These are phyloP conservation scores for Saturnispora dispora DNA, from an alignment of 805 yeast species.

Conservation along the genomic window DNA sequence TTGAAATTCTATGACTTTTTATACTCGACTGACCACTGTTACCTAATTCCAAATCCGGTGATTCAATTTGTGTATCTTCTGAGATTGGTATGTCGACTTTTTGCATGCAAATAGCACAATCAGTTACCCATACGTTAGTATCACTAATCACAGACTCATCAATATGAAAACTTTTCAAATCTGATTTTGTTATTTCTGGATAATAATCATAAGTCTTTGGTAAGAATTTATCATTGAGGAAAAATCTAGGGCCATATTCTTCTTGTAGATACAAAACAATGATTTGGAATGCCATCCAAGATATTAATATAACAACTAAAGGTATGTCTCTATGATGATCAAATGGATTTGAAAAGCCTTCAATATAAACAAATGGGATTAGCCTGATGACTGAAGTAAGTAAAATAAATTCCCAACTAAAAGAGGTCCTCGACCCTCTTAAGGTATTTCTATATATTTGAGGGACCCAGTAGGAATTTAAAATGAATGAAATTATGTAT, in stretches of 20 bases:
- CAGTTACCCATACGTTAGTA: slow-evolving; percentile 42
- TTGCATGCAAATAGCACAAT: slow-evolving; percentile 88
- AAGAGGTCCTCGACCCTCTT: slow-evolving; percentile 57
- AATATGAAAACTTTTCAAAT: slow-evolving; percentile 48
- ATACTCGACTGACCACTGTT: not conserved
- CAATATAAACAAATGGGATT: slow-evolving; percentile 55
- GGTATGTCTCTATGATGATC: slow-evolving; percentile 55
- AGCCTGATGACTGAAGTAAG: slow-evolving; percentile 58
- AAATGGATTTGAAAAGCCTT: slow-evolving; percentile 45
- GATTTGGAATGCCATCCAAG: slow-evolving; percentile 59
- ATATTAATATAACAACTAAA: slow-evolving; percentile 36
- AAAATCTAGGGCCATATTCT: slow-evolving; percentile 69
- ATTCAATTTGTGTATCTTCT: slow-evolving; percentile 9
- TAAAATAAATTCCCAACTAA: slow-evolving; percentile 67
- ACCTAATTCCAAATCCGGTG: slow-evolving; percentile 1
- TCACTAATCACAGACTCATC: slow-evolving; percentile 20
- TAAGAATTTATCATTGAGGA: slow-evolving; percentile 61
- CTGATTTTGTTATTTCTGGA: slow-evolving; percentile 48
- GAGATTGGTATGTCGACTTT: slow-evolving; percentile 51
- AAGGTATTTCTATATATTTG: slow-evolving; percentile 73
- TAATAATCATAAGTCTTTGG: slow-evolving; percentile 87
- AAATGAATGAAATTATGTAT: slow-evolving; percentile 36
- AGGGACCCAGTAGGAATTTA: slow-evolving; percentile 81
- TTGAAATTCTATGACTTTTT: slow-evolving; percentile 16
- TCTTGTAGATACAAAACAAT: slow-evolving; percentile 52